Evolutionary conservation across 108 stramenopile species (phyloP).

Genomic region (Cylindrotheca fusiformis): DNA sequence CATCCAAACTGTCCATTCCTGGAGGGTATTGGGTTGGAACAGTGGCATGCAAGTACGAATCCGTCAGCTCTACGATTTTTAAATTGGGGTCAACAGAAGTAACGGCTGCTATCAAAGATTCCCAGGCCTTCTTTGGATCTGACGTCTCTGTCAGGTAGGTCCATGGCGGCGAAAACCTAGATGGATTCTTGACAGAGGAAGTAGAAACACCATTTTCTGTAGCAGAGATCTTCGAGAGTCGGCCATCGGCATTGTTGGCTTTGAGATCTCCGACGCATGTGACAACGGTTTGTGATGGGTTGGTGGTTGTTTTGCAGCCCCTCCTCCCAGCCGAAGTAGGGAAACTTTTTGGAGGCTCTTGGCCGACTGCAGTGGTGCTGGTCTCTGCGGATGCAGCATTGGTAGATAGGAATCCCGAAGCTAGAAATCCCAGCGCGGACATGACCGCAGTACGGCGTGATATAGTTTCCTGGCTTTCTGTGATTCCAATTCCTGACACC

Average conservation of each 20-base stretch:
- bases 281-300: conserved; percentile 70
- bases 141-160: conserved; percentile 76
- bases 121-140: conserved; percentile 65
- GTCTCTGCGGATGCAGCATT: neutral
- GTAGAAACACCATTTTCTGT: conserved; percentile 81
- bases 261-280: conserved; percentile 65
- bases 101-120: conserved; percentile 61
- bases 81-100: conserved; percentile 48
- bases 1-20: conserved; percentile 68
- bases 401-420: neutral
- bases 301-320: conserved; percentile 70
- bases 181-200: conserved; percentile 73
- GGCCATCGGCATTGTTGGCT: conserved; percentile 41
- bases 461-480: too few relatives aligned
- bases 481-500: neutral
- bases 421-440: neutral
- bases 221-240: conserved; percentile 69
- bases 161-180: conserved; percentile 79
- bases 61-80: conserved; percentile 72
- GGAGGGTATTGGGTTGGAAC: conserved; percentile 67
- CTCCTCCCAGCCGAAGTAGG: conserved; percentile 75
- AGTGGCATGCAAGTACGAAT: conserved; percentile 75
- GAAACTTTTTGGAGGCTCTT: conserved; percentile 6
- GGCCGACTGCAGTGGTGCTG: too few relatives aligned
- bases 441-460: neutral